These are phyloP conservation scores for Aureobasidium subglaciale DNA, from an alignment of 2,329 filamentous ascomycete genomes.

Conservation along the genomic window DNA sequence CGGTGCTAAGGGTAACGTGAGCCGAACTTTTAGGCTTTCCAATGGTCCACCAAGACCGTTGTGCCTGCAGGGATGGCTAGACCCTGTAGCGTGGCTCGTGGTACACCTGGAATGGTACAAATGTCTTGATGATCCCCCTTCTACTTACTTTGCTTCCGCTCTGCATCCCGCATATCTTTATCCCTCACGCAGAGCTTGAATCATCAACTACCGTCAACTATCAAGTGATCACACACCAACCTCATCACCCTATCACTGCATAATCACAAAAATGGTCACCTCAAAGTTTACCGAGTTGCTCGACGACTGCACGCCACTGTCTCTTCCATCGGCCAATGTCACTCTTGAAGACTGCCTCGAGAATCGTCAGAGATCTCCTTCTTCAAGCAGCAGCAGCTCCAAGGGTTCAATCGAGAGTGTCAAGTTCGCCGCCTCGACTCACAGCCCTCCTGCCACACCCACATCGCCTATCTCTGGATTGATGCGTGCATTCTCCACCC, in stretches of 20 bases:
- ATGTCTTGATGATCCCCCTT: constrained; percentile 2
- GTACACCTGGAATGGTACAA: constrained; percentile 2
- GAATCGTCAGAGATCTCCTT: constrained; percentile 25
- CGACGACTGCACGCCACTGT: constrained; percentile 25
- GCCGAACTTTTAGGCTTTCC: constrained; percentile 13
- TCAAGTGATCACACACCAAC: too few relatives aligned
- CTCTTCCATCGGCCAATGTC: constrained; percentile 27
- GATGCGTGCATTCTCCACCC: constrained; percentile 8
- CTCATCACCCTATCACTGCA: too few relatives aligned
- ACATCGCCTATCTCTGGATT: constrained; percentile 6
- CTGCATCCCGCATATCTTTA: not conserved
- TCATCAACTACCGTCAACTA: too few relatives aligned
- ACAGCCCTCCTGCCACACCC: constrained; percentile 5
- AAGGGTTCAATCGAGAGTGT: not conserved
- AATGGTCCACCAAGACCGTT: constrained; percentile 7
- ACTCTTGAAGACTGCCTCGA: constrained; percentile 30
- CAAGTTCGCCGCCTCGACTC: not conserved
- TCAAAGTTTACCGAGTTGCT: constrained; percentile 33
- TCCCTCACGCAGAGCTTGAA: too few relatives aligned
- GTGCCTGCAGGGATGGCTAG: constrained; percentile 12
- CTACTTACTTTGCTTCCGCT: not conserved
- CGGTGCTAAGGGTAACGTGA: constrained; percentile 11
- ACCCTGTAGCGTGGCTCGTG: constrained; percentile 10
- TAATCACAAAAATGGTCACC: constrained; percentile 23
- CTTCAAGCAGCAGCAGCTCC: constrained; percentile 18